phyloP scores from a whole-genome alignment of 1,284 basidiomycete species.

The Ganoderma meredithae region DNA sequence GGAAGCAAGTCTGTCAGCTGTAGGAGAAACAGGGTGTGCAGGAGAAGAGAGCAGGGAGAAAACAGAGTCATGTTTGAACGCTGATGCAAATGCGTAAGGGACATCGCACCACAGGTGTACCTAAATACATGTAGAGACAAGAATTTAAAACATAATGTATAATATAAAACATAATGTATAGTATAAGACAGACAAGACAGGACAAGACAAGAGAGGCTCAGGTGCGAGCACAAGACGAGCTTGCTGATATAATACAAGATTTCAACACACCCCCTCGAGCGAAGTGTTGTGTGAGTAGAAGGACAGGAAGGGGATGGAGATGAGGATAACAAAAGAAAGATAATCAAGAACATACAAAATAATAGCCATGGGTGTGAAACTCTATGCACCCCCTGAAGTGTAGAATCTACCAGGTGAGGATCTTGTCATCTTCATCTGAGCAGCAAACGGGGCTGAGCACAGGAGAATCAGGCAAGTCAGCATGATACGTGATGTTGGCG shows the following conservation, averaged over 20 bases:
- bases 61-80: no score
- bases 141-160: no score
- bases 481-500: neutral
- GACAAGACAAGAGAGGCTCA: neutral
- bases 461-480: neutral
- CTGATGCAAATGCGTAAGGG: no score
- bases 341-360: neutral
- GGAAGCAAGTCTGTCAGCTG: no score
- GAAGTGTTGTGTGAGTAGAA: neutral
- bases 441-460: neutral
- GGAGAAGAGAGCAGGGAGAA: no score
- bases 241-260: neutral
- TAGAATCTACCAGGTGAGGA: neutral
- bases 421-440: neutral
- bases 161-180: no score
- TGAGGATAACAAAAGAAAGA: neutral
- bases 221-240: neutral
- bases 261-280: conserved; percentile 1
- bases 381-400: neutral
- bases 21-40: no score
- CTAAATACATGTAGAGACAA: no score
- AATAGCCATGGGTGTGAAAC: neutral
- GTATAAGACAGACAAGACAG: no score
- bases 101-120: no score
- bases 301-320: neutral